Conservation (phyloP, 192 early-diverging fungal genomes). For the Chytriomyces hyalinus region DNA sequence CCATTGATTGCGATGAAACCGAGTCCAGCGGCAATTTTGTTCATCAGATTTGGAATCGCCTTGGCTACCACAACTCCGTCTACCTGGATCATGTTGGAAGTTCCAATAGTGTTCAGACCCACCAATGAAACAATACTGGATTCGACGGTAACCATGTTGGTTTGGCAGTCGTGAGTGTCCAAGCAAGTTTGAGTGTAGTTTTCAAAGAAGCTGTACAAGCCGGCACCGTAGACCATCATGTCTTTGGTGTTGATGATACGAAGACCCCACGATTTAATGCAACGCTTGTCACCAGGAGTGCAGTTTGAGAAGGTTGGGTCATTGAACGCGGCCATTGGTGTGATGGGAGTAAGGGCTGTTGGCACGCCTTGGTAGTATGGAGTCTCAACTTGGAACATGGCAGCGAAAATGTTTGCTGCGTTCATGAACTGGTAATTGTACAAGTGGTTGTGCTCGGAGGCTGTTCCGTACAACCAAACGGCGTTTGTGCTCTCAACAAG, state of each 20-base stretch:
- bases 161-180: constrained; percentile 37
- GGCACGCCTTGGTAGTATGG: constrained; percentile 48
- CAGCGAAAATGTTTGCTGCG: constrained; percentile 46
- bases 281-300: constrained; percentile 7
- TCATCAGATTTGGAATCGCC: too few relatives aligned
- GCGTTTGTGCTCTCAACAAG: constrained; percentile 39
- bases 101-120: too few relatives aligned
- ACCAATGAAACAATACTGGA: not conserved
- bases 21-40: too few relatives aligned
- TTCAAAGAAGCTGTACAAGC: constrained; percentile 52
- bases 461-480: constrained; percentile 47
- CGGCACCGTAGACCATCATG: constrained; percentile 48
- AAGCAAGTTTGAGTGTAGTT: constrained; percentile 48
- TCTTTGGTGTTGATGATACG: constrained; percentile 41
- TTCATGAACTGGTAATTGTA: constrained; percentile 47
- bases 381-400: constrained; percentile 50
- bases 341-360: constrained; percentile 30
- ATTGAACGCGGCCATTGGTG: constrained; percentile 25
- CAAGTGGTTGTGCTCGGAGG: constrained; percentile 46
- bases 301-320: constrained; percentile 45
- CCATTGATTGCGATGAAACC: too few relatives aligned
- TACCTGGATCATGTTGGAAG: too few relatives aligned
- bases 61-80: too few relatives aligned
- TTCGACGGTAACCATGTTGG: constrained; percentile 18
- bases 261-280: not conserved